Percentiles rank a stretch among this genome's conserved stretches.
phyloP scores from a whole-genome alignment of 108 stramenopile species.

The Nannochloropsis salina region DNA sequence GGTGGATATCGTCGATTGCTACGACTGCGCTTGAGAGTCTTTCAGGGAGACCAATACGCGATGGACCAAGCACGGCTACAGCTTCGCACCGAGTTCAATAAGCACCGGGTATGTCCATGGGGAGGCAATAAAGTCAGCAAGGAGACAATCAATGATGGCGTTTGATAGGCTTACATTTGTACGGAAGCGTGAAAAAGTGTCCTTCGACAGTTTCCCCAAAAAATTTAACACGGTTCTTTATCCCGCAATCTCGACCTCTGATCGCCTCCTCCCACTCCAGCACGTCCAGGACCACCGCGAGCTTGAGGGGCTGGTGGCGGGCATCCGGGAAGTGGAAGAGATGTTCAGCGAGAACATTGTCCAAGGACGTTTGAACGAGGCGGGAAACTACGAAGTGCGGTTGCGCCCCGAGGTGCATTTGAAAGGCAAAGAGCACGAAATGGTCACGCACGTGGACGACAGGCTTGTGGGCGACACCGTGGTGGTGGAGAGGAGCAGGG shows the following conservation, averaged over 20 bases:
- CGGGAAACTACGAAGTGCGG: conserved; percentile 27
- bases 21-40: conserved; percentile 25
- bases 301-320: conserved; percentile 27
- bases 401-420: background rate
- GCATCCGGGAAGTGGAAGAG: conserved; percentile 32
- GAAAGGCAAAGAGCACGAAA: conserved; percentile 9
- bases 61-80: conserved; percentile 24
- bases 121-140: background rate
- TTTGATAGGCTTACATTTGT: background rate
- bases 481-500: background rate
- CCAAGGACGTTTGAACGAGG: conserved; percentile 30
- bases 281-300: background rate
- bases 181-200: too few relatives aligned
- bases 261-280: background rate
- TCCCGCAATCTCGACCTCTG: too few relatives aligned
- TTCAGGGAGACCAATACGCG: conserved; percentile 24
- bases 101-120: conserved; percentile 25
- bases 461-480: background rate
- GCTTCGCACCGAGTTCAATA: conserved; percentile 37
- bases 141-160: background rate
- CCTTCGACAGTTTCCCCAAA: too few relatives aligned
- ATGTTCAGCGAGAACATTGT: conserved; percentile 36
- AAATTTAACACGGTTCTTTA: too few relatives aligned
- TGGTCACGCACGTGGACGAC: background rate
- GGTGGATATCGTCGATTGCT: conserved; percentile 32